These are phyloP conservation scores for Fusarium sp. DNA, from an alignment of 2,329 filamentous ascomycete genomes.

Conservation along the genomic window DNA sequence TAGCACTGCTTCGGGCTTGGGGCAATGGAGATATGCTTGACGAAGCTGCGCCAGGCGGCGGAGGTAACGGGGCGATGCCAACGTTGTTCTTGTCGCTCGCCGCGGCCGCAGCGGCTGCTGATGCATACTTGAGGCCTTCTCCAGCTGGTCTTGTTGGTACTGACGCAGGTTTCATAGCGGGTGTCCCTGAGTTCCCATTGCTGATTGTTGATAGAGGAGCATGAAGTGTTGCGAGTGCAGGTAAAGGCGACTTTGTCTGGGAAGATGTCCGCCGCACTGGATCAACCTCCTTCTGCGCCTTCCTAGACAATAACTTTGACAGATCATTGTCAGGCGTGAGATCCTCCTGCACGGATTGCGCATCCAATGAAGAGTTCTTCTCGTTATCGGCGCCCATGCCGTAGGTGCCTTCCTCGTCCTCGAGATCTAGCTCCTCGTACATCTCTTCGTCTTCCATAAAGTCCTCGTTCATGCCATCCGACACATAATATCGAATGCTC, in stretches of 20 bases:
- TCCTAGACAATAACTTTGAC: conserved; percentile 63
- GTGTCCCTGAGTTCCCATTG: conserved; percentile 67
- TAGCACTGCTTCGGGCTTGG: conserved; percentile 67
- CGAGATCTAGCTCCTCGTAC: conserved; percentile 93
- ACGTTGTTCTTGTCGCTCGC: conserved; percentile 89
- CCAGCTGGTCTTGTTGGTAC: conserved; percentile 86
- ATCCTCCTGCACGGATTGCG: conserved; percentile 92
- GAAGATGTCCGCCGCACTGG: conserved; percentile 78
- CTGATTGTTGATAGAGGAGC: conserved; percentile 74
- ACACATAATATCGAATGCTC: conserved; percentile 93
- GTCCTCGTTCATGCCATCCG: conserved; percentile 88
- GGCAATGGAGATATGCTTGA: conserved; percentile 64
- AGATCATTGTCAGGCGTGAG: conserved; percentile 69
- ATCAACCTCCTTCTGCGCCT: conserved; percentile 71
- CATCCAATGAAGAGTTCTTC: conserved; percentile 93
- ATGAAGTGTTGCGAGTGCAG: conserved; percentile 91
- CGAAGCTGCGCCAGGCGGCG: conserved; percentile 76
- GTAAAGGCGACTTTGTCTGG: conserved; percentile 93
- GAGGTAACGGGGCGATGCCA: conserved; percentile 92
- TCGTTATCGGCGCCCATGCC: conserved; percentile 86
- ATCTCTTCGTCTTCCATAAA: conserved; percentile 95
- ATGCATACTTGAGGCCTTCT: conserved; percentile 96
- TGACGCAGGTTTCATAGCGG: conserved; percentile 91
- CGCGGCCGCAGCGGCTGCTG: conserved; percentile 92
- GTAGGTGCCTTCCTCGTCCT: conserved; percentile 90